phyloP scores from a whole-genome alignment of 2,329 filamentous ascomycete genomes.

The Hypoxylon sp. region DNA sequence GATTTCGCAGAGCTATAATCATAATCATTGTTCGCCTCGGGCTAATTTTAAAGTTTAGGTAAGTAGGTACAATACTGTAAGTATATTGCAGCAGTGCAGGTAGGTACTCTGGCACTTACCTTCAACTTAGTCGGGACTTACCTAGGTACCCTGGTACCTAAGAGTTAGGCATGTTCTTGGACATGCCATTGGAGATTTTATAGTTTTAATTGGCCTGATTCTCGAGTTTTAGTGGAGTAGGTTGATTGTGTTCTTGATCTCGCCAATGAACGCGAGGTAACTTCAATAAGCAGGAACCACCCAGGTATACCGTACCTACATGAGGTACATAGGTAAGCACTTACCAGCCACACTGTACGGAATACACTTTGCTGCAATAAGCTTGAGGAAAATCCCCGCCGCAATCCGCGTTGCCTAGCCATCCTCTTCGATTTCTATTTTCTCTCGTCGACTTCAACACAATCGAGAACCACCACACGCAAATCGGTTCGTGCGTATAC shows the following conservation, averaged over 20 bases:
- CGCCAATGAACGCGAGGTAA: no score
- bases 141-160: conserved; percentile 5
- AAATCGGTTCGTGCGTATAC: conserved; percentile 30
- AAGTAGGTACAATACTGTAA: no score
- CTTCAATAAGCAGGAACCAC: no score
- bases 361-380: no score
- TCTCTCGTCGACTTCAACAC: conserved; percentile 41
- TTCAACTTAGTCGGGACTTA: no score
- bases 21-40: neutral
- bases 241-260: neutral
- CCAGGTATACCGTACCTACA: no score
- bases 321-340: neutral
- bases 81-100: no score
- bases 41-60: no score
- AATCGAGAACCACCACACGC: conserved; percentile 37
- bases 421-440: conserved; percentile 40
- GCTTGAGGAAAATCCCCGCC: no score
- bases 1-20: neutral
- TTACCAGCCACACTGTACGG: neutral
- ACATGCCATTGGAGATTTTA: neutral
- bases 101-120: no score
- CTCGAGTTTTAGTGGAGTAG: neutral
- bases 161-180: neutral
- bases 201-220: neutral
- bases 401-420: neutral